These are phyloP conservation scores for Fusarium torulosum DNA, from an alignment of 2,329 filamentous ascomycete genomes.

Conservation along the genomic window DNA sequence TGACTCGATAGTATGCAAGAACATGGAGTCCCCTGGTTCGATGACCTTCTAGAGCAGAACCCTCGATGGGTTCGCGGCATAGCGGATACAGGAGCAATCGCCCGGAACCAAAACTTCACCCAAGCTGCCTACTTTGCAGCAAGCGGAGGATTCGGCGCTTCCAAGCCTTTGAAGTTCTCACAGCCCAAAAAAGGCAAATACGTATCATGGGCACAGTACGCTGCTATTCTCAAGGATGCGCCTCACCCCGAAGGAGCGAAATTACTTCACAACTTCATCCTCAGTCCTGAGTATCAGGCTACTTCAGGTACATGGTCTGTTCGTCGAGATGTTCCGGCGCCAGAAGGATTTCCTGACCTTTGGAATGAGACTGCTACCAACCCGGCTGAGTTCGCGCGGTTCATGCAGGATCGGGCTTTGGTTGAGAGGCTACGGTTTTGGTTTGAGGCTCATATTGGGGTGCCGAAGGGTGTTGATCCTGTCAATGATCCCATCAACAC, in stretches of 20 bases:
- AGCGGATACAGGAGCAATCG: conserved; percentile 56
- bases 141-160: background rate
- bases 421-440: conserved; percentile 32
- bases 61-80: conserved; percentile 66
- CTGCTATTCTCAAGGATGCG: conserved; percentile 54
- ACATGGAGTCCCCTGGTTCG: conserved; percentile 61
- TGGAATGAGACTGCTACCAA: conserved; percentile 24
- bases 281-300: conserved; percentile 16
- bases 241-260: conserved; percentile 35
- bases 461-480: conserved; percentile 7
- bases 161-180: conserved; percentile 41
- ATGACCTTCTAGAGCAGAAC: conserved; percentile 61
- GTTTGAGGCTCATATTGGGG: conserved; percentile 27
- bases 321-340: conserved; percentile 9
- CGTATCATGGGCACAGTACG: conserved; percentile 63
- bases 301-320: conserved; percentile 16
- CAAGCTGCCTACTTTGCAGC: conserved; percentile 54
- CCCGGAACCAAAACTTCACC: conserved; percentile 48
- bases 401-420: conserved; percentile 9
- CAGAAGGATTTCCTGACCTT: conserved; percentile 8
- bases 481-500: background rate
- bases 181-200: conserved; percentile 57
- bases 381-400: conserved; percentile 17
- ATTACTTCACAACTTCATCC: conserved; percentile 24
- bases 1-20: conserved; percentile 50